These are phyloP conservation scores for Entelexis sorbosivorans DNA, from an alignment of 1,139 yeast species.

Conservation along the genomic window DNA sequence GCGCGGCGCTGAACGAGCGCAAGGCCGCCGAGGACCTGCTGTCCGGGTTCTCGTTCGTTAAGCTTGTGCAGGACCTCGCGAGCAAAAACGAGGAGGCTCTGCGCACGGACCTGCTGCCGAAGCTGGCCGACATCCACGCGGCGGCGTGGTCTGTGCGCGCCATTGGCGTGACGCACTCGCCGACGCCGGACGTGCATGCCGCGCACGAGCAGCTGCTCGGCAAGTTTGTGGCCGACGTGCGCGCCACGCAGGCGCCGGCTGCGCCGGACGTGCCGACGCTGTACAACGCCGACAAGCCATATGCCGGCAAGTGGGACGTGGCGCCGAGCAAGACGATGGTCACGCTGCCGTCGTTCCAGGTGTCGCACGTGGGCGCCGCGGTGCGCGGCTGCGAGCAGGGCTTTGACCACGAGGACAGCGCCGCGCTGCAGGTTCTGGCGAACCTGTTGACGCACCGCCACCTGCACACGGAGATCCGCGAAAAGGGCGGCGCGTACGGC, in stretches of 20 bases:
- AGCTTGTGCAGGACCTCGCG: slow-evolving; percentile 54
- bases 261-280: slow-evolving; percentile 21
- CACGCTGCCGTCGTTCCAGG: slow-evolving; percentile 69
- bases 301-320: slow-evolving; percentile 11
- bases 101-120: slow-evolving; percentile 48
- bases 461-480: slow-evolving; percentile 81
- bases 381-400: slow-evolving; percentile 45
- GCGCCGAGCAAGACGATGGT: slow-evolving; percentile 38
- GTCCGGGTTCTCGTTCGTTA: slow-evolving; percentile 66
- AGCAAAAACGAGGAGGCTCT: slow-evolving; percentile 47
- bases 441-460: slow-evolving; percentile 72
- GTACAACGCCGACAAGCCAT: not conserved
- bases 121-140: slow-evolving; percentile 42
- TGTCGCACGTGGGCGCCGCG: slow-evolving; percentile 69
- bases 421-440: slow-evolving; percentile 70
- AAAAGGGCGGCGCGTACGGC: slow-evolving; percentile 96
- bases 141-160: slow-evolving; percentile 17
- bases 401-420: slow-evolving; percentile 64
- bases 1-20: slow-evolving; percentile 51
- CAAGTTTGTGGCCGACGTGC: not conserved
- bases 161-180: slow-evolving; percentile 17
- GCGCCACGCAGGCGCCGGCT: slow-evolving; percentile 8
- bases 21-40: slow-evolving; percentile 53
- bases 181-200: not conserved
- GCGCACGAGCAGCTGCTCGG: slow-evolving; percentile 5